phyloP scores from a whole-genome alignment of 257 asterid genomes.

The Misopates orontium region DNA sequence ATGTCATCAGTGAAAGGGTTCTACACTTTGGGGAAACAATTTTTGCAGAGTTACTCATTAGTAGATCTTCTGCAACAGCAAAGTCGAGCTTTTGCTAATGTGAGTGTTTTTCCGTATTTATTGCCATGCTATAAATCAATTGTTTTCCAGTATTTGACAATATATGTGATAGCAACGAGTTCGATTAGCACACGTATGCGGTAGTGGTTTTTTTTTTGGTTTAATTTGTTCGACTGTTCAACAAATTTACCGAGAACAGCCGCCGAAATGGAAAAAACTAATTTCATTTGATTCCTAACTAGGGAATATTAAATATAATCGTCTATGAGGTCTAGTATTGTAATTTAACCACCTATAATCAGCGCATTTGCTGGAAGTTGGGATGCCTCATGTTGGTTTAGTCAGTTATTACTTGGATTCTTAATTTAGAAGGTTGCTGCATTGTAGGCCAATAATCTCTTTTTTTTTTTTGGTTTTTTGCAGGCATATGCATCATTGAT shows the following conservation, averaged over 20 bases:
- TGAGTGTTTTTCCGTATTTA: slow-evolving; percentile 37
- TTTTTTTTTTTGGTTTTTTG: slow-evolving; percentile 35
- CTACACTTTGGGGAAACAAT: slow-evolving; percentile 78
- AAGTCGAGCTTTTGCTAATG: slow-evolving; percentile 96
- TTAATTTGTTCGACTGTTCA: too few species aligned
- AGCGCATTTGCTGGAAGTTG: slow-evolving; percentile 14
- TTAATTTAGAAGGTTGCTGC: slow-evolving; percentile 6
- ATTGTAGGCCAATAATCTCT: slow-evolving; percentile 7
- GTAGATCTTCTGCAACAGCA: slow-evolving; percentile 99
- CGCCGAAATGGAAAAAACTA: too few species aligned
- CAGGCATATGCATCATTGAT: slow-evolving; percentile 91
- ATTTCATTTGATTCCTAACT: background rate
- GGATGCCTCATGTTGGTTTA: background rate
- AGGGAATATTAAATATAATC: too few species aligned
- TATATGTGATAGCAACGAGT: slow-evolving; percentile 11
- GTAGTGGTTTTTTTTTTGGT: background rate
- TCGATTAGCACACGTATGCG: too few species aligned
- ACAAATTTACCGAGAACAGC: too few species aligned
- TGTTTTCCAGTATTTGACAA: slow-evolving; percentile 7
- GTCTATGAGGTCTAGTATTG: background rate
- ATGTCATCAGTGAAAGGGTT: slow-evolving; percentile 88
- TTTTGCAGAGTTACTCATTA: slow-evolving; percentile 75
- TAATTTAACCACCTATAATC: background rate
- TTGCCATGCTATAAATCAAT: background rate
- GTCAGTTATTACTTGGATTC: background rate